phyloP scores from a whole-genome alignment of 257 asterid genomes.

The Fraxinus americana region DNA sequence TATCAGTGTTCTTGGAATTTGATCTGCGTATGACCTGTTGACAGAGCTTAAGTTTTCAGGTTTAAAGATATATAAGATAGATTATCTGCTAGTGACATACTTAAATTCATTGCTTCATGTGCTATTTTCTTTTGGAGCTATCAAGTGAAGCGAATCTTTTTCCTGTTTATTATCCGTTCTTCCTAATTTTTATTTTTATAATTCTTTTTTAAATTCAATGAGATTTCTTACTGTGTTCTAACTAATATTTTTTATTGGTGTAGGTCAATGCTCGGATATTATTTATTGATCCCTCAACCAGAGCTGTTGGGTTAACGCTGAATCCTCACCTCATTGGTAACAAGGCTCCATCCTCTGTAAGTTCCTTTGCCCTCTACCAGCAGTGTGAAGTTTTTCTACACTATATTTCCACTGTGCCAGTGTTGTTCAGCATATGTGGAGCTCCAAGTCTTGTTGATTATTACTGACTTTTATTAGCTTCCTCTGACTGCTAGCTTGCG shows the following conservation, averaged over 20 bases:
- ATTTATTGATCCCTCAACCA: constrained; percentile 88
- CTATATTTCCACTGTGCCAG: neutral
- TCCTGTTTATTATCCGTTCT: neutral
- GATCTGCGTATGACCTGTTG: neutral
- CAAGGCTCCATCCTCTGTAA: constrained; percentile 83
- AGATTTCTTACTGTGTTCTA: constrained; percentile 17
- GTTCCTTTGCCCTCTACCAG: constrained; percentile 33
- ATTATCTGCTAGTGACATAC: neutral
- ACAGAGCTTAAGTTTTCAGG: neutral
- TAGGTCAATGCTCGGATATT: constrained; percentile 94
- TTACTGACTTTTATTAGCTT: neutral
- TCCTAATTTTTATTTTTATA: constrained; percentile 4
- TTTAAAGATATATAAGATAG: neutral
- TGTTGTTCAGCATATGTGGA: constrained; percentile 1
- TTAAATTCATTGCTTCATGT: neutral
- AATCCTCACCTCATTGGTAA: constrained; percentile 74
- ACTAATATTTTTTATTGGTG: constrained; percentile 26
- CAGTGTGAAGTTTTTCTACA: constrained; percentile 2
- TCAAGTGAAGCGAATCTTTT: neutral
- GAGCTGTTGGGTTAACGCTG: constrained; percentile 97
- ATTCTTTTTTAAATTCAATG: neutral
- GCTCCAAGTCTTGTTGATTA: constrained; percentile 4
- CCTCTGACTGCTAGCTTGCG: constrained; percentile 19
- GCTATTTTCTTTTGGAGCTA: constrained; percentile 3
- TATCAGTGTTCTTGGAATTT: neutral